A percentile compares a stretch with the other conserved stretches of the same genome.
phyloP scores from a whole-genome alignment of 495 filamentous ascomycete genomes.

The Lichenothelia convexa region DNA sequence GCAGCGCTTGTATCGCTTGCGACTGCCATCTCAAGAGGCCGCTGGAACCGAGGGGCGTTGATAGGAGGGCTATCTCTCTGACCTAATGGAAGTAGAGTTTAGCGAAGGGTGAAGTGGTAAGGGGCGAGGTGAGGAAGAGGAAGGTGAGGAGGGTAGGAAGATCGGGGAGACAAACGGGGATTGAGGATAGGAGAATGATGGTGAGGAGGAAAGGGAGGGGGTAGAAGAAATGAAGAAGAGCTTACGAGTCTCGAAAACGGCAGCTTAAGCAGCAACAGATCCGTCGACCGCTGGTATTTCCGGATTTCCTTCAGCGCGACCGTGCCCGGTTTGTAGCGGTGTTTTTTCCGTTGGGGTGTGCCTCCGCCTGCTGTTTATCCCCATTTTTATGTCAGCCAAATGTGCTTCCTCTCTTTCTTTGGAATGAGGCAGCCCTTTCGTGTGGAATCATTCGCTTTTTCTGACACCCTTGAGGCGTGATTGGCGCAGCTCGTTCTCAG shows the following conservation, averaged over 20 bases:
- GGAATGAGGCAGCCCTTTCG: too few species aligned
- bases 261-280: slow-evolving; percentile 61
- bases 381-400: too few species aligned
- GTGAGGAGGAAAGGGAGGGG: background rate
- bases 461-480: too few species aligned
- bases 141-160: background rate
- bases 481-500: too few species aligned
- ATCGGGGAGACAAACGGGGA: too few species aligned
- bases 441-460: too few species aligned
- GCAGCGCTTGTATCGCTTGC: slow-evolving; percentile 72
- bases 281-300: slow-evolving; percentile 62
- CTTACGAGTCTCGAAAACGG: slow-evolving; percentile 74
- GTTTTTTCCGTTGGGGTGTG: slow-evolving; percentile 39
- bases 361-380: slow-evolving; percentile 72
- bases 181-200: background rate
- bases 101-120: background rate
- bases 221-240: background rate
- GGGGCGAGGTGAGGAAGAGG: slow-evolving; percentile 1
- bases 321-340: slow-evolving; percentile 71
- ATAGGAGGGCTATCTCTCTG: slow-evolving; percentile 56
- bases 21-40: slow-evolving; percentile 75
- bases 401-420: too few species aligned
- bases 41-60: slow-evolving; percentile 30
- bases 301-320: slow-evolving; percentile 74
- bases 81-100: slow-evolving; percentile 39